Percentiles rank a stretch among this genome's conserved stretches.
phyloP scores from a whole-genome alignment of 192 early-diverging fungal species.

The Dispira parvispora region DNA sequence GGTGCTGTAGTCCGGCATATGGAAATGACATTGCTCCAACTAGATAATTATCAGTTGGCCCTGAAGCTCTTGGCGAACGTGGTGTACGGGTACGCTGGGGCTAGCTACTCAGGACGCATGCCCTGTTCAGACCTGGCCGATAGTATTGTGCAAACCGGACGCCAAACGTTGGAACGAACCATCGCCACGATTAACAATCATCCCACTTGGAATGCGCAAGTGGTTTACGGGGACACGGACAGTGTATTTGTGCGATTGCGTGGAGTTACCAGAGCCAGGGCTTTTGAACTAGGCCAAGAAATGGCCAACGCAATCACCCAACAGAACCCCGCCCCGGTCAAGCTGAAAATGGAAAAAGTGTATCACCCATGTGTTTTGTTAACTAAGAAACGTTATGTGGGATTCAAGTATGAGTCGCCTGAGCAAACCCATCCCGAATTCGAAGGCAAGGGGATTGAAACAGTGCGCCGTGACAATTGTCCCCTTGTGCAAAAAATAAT shows the following conservation, averaged over 20 bases:
- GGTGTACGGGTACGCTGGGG: constrained; percentile 77
- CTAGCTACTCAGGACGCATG: constrained; percentile 78
- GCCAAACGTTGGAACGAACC: constrained; percentile 62
- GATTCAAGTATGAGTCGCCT: constrained; percentile 56
- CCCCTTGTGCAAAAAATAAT: constrained; percentile 59
- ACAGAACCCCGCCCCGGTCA: constrained; percentile 63
- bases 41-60: constrained; percentile 71
- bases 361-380: constrained; percentile 77
- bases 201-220: constrained; percentile 50
- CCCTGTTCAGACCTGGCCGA: constrained; percentile 81
- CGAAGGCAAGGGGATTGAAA: constrained; percentile 95
- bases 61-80: constrained; percentile 89
- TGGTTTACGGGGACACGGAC: constrained; percentile 94
- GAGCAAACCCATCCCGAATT: constrained; percentile 51
- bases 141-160: constrained; percentile 73
- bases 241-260: constrained; percentile 69
- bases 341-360: constrained; percentile 90
- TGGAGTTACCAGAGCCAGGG: constrained; percentile 45
- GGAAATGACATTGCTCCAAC: constrained; percentile 37
- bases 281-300: constrained; percentile 66
- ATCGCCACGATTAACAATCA: constrained; percentile 36
- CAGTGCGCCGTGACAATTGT: constrained; percentile 78
- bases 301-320: constrained; percentile 61
- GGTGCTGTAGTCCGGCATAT: neutral
- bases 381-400: constrained; percentile 90